Percentiles rank a stretch among this genome's conserved stretches.
Conservation (phyloP, 2,329 filamentous ascomycete genomes). For the Colletotrichum tanaceti region DNA sequence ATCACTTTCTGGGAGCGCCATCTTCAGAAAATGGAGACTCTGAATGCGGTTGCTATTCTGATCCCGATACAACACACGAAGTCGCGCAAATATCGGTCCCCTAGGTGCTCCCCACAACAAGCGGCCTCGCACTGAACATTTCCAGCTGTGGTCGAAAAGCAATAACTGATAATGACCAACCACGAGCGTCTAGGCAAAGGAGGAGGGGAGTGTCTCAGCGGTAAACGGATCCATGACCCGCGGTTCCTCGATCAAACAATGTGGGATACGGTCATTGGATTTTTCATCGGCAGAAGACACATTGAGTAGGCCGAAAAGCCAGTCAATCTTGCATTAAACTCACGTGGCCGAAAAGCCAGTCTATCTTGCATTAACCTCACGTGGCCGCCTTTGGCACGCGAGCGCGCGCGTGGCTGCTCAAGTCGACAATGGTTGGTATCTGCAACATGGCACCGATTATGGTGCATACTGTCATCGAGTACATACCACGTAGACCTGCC, state of each 20-base stretch:
- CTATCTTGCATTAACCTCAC: not conserved
- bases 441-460: slow-evolving; percentile 17
- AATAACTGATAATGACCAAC: slow-evolving; percentile 9
- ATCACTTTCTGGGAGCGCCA: not conserved
- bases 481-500: slow-evolving; percentile 36
- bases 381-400: not conserved
- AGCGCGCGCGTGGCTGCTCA: slow-evolving; percentile 19
- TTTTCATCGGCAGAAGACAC: slow-evolving; percentile 19
- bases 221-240: slow-evolving; percentile 2
- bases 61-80: slow-evolving; percentile 13
- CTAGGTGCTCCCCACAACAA: not conserved
- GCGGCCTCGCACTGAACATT: not conserved
- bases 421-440: slow-evolving; percentile 17
- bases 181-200: not conserved
- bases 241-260: not conserved
- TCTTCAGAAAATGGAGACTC: not conserved
- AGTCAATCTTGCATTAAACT: not conserved
- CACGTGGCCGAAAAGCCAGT: not conserved
- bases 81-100: slow-evolving; percentile 18
- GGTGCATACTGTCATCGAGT: slow-evolving; percentile 21
- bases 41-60: not conserved
- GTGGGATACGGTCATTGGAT: slow-evolving; percentile 23
- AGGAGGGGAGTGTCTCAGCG: not conserved
- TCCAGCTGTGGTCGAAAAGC: slow-evolving; percentile 20
- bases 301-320: slow-evolving; percentile 1